Evolutionary conservation across 1,139 yeast species (phyloP), one percentile per base, ranked within the genome.

Genomic region (Meyerozyma guilliermondii): DNA sequence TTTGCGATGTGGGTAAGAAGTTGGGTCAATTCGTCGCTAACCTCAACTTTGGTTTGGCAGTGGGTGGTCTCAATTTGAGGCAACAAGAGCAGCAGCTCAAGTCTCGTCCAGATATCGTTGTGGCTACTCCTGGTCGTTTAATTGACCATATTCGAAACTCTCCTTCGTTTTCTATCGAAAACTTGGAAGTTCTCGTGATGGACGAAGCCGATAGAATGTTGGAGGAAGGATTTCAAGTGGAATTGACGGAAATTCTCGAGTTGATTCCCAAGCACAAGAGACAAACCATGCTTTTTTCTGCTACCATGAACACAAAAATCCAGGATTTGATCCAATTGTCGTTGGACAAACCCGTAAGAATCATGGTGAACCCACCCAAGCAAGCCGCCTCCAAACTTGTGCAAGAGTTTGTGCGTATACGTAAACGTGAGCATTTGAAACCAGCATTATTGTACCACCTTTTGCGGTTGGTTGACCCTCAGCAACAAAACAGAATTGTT

Each of bases 201-300:
- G 98, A 94, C 70, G 98, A 89, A 71, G 99, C 98, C 45, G 99
- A 94, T 73, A 81, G 99, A 70, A 92, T 92, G 98, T 76, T 92
- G 54, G 99, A 92, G 62, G 98, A 92, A 66, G 98, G 98, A 56
- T 92, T 92, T 78, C 97, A 91, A 62, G 89, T 81, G 41, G 98
- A 92, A 66, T 71, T 92, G 55, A 84, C 89, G 8, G 98, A 92
- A 60, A 91, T 92, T 47, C 76, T 94, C 63, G 78, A 87, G 22
- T 71, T 91, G 45, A 75, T 94, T 53, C 98, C 99, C 30, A 77
- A 81, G 43, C 74, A 71, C 50, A 87, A 87, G 64, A 81, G 98
- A 61, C 99, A 92, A 66, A 91, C 98, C 0, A 69, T 94, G 66
- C 71, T 92, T 55, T 92, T 91, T 57, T 92, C 98, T 14, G 98